These are phyloP conservation scores for Luzula sylvatica DNA, from an alignment of 176 grass and related monocot genomes.

Conservation along the genomic window DNA sequence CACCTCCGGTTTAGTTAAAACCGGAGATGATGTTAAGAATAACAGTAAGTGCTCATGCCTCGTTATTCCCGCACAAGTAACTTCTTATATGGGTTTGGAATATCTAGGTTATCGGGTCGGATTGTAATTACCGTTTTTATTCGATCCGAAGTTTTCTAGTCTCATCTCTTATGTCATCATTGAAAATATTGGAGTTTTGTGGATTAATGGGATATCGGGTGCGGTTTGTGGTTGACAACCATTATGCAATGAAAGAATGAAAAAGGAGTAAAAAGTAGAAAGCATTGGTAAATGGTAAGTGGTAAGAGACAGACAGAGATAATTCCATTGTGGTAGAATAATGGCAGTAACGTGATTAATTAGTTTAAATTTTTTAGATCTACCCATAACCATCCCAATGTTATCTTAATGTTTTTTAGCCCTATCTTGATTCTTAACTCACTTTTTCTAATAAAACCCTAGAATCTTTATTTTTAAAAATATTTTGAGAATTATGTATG, in stretches of 20 bases:
- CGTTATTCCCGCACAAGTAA: too few species aligned
- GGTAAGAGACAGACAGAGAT: background rate
- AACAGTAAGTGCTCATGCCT: too few species aligned
- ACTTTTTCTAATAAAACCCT: too few species aligned
- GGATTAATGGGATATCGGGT: background rate
- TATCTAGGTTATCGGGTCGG: too few species aligned
- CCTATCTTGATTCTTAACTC: background rate
- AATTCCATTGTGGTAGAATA: constrained; percentile 15
- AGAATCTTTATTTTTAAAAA: too few species aligned
- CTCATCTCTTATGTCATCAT: background rate
- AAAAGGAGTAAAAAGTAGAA: background rate
- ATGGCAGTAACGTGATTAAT: background rate
- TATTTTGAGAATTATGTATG: background rate
- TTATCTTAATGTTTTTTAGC: background rate
- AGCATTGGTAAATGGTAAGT: constrained; percentile 12
- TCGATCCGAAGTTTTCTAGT: too few species aligned
- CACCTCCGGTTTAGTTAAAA: too few species aligned
- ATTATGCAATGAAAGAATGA: background rate
- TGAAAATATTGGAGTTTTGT: background rate
- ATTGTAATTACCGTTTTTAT: too few species aligned
- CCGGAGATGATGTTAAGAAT: too few species aligned
- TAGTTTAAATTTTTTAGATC: constrained; percentile 12
- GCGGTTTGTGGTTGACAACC: background rate
- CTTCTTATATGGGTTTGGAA: too few species aligned
- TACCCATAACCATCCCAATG: constrained; percentile 7